Evolutionary conservation across 768 basidiomycete species (phyloP).

Genomic region (Cystofilobasidium capitatum): DNA sequence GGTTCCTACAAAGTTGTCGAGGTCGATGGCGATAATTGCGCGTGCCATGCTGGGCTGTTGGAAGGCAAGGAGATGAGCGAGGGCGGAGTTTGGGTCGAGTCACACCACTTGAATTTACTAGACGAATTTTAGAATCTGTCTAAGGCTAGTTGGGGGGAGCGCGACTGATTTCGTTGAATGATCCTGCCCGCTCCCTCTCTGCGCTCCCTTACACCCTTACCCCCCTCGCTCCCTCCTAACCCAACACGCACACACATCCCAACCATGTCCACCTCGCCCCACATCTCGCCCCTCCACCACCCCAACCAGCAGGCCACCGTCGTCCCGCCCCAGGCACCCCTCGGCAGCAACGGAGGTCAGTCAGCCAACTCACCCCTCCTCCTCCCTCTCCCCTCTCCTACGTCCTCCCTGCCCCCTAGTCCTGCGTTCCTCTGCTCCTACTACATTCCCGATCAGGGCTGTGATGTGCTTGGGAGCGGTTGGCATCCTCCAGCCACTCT

Average conservation of each 20-base stretch:
- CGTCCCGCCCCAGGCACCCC: slow-evolving; percentile 66
- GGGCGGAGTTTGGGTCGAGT: background rate
- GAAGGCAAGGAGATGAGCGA: background rate
- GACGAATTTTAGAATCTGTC: no score
- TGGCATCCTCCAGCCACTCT: background rate
- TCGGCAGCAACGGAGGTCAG: slow-evolving; percentile 55
- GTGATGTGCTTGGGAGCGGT: background rate
- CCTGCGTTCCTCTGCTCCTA: background rate
- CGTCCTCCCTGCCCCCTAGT: background rate
- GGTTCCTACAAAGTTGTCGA: slow-evolving; percentile 30
- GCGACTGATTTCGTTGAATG: slow-evolving; percentile 7
- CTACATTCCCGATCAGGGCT: background rate
- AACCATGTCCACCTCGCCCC: slow-evolving; percentile 64
- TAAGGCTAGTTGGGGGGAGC: no score
- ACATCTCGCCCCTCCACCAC: slow-evolving; percentile 76
- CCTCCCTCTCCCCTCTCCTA: background rate
- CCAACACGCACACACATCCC: slow-evolving; percentile 11
- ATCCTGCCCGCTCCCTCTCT: background rate
- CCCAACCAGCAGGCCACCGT: slow-evolving; percentile 69
- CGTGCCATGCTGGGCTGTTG: background rate
- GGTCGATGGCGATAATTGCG: slow-evolving; percentile 30
- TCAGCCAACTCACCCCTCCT: slow-evolving; percentile 15
- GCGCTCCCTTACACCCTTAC: slow-evolving; percentile 4
- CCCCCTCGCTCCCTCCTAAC: slow-evolving; percentile 22
- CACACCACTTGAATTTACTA: background rate